These are phyloP conservation scores for Astragalus glycyphyllos DNA, from an alignment of 306 rosid species.

Conservation along the genomic window DNA sequence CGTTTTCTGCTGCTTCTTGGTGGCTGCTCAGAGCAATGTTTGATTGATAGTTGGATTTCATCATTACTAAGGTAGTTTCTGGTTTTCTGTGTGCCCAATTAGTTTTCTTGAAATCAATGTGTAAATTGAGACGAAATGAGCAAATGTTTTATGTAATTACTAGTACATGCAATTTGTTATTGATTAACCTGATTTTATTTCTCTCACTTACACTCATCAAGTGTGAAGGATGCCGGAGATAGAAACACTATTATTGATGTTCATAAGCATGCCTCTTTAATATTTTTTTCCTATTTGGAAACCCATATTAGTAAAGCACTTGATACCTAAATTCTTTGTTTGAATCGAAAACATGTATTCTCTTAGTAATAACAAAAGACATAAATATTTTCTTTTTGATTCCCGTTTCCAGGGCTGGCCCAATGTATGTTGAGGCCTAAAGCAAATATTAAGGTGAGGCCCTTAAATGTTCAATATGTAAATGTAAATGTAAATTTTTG, in stretches of 20 bases:
- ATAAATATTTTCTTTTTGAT: no score
- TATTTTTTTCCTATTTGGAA: no score
- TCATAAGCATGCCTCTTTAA: not conserved
- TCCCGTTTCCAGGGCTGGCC: no score
- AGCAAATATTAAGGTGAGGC: no score
- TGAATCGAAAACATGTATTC: no score
- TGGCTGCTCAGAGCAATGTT: constrained; percentile 34
- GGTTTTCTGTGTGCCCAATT: constrained; percentile 24
- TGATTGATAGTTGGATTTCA: constrained; percentile 19
- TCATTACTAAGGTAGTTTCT: constrained; percentile 28
- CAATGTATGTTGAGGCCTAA: no score
- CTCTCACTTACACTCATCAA: not conserved
- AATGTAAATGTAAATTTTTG: no score
- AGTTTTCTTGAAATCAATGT: constrained; percentile 19
- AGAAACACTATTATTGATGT: not conserved
- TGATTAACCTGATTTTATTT: not conserved
- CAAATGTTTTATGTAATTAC: constrained; percentile 44
- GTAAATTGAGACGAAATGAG: constrained; percentile 37
- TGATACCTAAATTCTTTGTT: no score
- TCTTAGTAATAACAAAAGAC: no score
- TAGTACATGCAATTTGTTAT: constrained; percentile 10
- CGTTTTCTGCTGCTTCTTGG: constrained; percentile 18
- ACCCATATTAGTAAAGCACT: no score
- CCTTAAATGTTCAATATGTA: no score
- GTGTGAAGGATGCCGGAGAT: not conserved